Conservation (phyloP, 2,329 filamentous ascomycete species). For the Didymella exigua region DNA sequence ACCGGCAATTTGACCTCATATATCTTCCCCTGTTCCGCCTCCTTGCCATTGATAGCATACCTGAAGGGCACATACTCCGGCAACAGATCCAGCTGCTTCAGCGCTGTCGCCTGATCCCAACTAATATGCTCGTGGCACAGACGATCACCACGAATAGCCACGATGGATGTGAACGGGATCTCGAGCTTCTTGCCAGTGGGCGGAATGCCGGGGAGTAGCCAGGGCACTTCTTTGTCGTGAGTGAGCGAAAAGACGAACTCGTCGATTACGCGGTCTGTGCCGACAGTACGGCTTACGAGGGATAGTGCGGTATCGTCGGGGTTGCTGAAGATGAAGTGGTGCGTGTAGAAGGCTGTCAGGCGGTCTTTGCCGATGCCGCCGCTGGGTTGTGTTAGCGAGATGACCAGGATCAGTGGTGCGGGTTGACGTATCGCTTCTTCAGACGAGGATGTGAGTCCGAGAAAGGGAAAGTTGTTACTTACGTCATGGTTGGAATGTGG, state of each 20-base stretch:
- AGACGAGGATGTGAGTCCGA: background rate
- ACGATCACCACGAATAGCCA: slow-evolving; percentile 71
- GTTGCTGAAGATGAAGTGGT: slow-evolving; percentile 79
- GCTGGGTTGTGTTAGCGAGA: slow-evolving; percentile 8
- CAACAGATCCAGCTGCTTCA: slow-evolving; percentile 66
- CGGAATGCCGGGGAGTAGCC: slow-evolving; percentile 46
- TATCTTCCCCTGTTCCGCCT: slow-evolving; percentile 48
- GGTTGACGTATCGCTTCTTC: background rate
- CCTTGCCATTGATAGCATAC: slow-evolving; percentile 34
- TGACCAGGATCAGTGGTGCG: background rate
- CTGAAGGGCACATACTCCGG: slow-evolving; percentile 70
- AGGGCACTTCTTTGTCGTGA: slow-evolving; percentile 41
- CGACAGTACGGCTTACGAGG: slow-evolving; percentile 73
- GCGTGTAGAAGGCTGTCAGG: slow-evolving; percentile 70
- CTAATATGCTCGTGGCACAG: slow-evolving; percentile 73
- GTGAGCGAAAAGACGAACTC: slow-evolving; percentile 46
- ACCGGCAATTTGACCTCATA: slow-evolving; percentile 68
- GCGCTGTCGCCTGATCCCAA: slow-evolving; percentile 70
- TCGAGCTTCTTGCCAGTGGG: slow-evolving; percentile 49
- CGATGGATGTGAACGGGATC: slow-evolving; percentile 69
- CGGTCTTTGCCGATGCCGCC: slow-evolving; percentile 70
- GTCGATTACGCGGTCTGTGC: slow-evolving; percentile 67
- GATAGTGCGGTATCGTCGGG: slow-evolving; percentile 70
- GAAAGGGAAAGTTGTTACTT: background rate
- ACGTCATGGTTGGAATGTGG: slow-evolving; percentile 69